Percentiles rank a stretch among this genome's conserved stretches.
Conservation (phyloP, 2,329 filamentous ascomycete species). For the Colletotrichum musicola region DNA sequence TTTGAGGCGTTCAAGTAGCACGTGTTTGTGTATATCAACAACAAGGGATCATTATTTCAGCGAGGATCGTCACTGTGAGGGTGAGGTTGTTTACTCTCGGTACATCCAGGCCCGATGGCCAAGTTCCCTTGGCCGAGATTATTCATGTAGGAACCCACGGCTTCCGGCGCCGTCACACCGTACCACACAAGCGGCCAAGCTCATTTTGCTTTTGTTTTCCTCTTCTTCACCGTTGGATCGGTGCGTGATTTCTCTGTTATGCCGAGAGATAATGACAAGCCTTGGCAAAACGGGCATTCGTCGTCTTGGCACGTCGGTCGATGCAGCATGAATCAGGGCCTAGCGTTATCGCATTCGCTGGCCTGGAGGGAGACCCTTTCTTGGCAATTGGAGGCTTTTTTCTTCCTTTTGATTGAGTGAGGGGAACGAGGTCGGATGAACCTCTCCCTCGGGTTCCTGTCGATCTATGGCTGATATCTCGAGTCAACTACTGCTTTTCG, state of each 20-base stretch:
- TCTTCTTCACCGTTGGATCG: not conserved
- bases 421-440: not conserved
- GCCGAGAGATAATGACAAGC: constrained; percentile 4
- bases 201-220: not conserved
- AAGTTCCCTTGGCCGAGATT: too few species aligned
- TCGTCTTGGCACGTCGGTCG: constrained; percentile 24
- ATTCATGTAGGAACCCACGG: too few species aligned
- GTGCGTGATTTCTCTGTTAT: constrained; percentile 1
- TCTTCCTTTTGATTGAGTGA: too few species aligned
- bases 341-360: constrained; percentile 30
- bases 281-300: constrained; percentile 16
- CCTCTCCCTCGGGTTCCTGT: not conserved
- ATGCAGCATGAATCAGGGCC: constrained; percentile 18
- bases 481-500: too few species aligned
- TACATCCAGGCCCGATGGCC: too few species aligned
- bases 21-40: not conserved
- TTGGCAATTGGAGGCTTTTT: constrained; percentile 14
- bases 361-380: not conserved
- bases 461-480: not conserved
- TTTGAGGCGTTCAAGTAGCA: constrained; percentile 30
- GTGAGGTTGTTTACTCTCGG: too few species aligned
- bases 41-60: not conserved
- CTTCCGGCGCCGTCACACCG: too few species aligned
- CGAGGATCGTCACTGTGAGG: too few species aligned
- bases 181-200: not conserved